Evolutionary conservation across 768 basidiomycete species (phyloP).

Genomic region (Lactifluus piperatus): DNA sequence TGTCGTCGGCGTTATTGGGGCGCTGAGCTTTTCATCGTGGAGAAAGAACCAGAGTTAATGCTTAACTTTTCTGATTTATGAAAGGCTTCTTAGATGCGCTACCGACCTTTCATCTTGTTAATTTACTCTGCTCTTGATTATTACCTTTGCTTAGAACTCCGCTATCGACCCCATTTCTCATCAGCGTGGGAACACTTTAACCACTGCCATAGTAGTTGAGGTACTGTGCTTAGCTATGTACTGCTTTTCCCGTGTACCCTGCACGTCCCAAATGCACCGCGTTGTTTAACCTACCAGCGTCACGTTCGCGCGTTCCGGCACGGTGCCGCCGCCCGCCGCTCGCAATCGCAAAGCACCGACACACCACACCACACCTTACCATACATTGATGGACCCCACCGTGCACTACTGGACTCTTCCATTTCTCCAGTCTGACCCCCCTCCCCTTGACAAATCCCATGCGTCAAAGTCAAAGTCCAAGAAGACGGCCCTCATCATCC

Average conservation of each 20-base stretch:
- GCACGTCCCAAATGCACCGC: not conserved
- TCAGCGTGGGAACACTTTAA: not conserved
- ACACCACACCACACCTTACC: no score
- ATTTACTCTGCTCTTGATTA: constrained; percentile 10
- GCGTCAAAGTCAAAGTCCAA: not conserved
- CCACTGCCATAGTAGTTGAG: not conserved
- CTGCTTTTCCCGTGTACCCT: no score
- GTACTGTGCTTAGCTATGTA: no score
- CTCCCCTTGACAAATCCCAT: not conserved
- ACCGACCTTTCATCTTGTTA: constrained; percentile 2
- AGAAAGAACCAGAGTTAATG: constrained; percentile 27
- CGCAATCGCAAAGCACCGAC: not conserved
- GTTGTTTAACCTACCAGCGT: not conserved
- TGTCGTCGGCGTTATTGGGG: constrained; percentile 70
- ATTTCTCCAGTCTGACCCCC: constrained; percentile 5
- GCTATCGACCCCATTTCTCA: not conserved
- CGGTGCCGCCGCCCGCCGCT: no score
- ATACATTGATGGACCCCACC: constrained; percentile 3
- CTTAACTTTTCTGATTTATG: constrained; percentile 1
- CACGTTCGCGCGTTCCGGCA: not conserved
- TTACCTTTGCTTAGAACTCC: constrained; percentile 10
- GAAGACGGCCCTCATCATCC: constrained; percentile 59
- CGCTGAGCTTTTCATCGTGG: constrained; percentile 58
- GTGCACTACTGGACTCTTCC: constrained; percentile 9
- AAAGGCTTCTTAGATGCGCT: not conserved